phyloP scores from a whole-genome alignment of 306 rosid species.

The Amphicarpaea edgeworthii region DNA sequence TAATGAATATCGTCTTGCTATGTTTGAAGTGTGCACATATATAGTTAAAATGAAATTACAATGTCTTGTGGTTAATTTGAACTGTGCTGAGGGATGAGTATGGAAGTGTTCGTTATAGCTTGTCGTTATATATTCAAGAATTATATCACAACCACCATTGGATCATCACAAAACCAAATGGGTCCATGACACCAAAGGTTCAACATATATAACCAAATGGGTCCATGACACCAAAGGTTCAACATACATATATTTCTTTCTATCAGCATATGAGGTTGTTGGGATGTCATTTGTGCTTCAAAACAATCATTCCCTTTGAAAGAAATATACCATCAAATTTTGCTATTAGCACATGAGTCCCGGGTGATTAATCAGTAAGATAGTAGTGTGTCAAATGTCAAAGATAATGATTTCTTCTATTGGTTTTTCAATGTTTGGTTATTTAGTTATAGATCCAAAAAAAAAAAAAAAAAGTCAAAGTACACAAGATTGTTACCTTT shows the following conservation, averaged over 20 bases:
- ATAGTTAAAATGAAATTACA: background rate
- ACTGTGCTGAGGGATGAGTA: background rate
- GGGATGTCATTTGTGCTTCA: slow-evolving; percentile 52
- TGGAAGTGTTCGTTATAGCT: background rate
- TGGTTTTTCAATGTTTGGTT: slow-evolving; percentile 29
- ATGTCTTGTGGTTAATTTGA: slow-evolving; percentile 12
- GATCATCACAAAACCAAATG: slow-evolving; percentile 17
- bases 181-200: slow-evolving; percentile 46
- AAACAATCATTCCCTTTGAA: slow-evolving; percentile 52
- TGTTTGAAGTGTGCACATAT: background rate
- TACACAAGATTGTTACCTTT: background rate
- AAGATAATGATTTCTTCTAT: slow-evolving; percentile 38
- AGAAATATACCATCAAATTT: slow-evolving; percentile 30
- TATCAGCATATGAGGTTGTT: slow-evolving; percentile 41
- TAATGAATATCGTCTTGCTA: background rate
- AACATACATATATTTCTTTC: slow-evolving; percentile 35
- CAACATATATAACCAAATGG: slow-evolving; percentile 48
- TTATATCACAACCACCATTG: slow-evolving; percentile 47
- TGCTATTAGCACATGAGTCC: slow-evolving; percentile 8
- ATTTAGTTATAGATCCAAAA: slow-evolving; percentile 11
- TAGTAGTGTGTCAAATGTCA: slow-evolving; percentile 33
- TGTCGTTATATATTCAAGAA: slow-evolving; percentile 23
- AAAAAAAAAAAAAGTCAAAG: slow-evolving; percentile 16
- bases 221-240: slow-evolving; percentile 39
- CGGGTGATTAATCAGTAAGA: slow-evolving; percentile 23